Evolutionary conservation across 129 eudicot genomes (phyloP).

Genomic region (Flaveria bidentis): DNA sequence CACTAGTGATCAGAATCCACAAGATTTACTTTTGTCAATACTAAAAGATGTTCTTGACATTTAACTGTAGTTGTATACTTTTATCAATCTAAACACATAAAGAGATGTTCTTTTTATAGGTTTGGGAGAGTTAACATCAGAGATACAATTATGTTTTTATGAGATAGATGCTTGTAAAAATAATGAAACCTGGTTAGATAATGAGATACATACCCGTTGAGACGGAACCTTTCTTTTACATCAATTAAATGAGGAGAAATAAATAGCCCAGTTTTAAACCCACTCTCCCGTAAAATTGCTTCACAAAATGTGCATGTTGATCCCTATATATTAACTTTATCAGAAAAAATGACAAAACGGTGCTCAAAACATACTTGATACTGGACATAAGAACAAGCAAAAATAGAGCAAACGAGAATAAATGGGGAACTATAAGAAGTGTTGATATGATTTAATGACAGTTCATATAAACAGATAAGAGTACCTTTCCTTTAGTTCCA

Average conservation of each 20-base stretch:
- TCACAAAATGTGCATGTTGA: conserved; percentile 91
- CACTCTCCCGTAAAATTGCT: conserved; percentile 83
- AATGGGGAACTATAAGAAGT: background rate
- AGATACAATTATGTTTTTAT: background rate
- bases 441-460: conserved; percentile 11
- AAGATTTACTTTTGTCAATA: background rate
- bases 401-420: background rate
- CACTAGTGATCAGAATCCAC: background rate
- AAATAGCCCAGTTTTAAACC: conserved; percentile 81
- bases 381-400: conserved; percentile 5
- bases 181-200: conserved; percentile 6
- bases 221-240: conserved; percentile 90
- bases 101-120: background rate
- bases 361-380: conserved; percentile 12
- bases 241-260: conserved; percentile 93
- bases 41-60: background rate
- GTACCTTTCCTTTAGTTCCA: conserved; percentile 98
- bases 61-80: conserved; percentile 4
- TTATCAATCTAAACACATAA: background rate
- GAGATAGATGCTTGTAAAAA: conserved; percentile 14
- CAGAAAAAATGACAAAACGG: conserved; percentile 16
- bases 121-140: conserved; percentile 13
- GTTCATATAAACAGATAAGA: conserved; percentile 17
- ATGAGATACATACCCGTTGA: conserved; percentile 72
- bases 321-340: conserved; percentile 58